Base-by-base conservation (phyloP, 495 filamentous ascomycete species). In the Aspergillus kassunensis region DNA sequence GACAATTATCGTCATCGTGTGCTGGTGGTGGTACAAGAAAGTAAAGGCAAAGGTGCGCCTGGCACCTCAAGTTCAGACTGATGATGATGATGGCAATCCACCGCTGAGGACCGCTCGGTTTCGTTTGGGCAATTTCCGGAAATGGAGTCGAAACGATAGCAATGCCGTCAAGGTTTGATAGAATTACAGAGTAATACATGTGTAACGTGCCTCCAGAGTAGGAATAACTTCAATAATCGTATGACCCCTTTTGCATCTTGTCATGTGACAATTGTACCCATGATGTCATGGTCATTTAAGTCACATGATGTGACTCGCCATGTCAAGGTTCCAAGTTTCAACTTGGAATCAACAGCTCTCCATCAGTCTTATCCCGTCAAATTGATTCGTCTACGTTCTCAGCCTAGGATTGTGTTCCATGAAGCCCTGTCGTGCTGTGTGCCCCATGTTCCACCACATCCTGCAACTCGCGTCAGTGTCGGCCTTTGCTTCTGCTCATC, bases 371-470 rank as follows among this genome's bases (percentile, higher is more conserved):
- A n/a, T n/a, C n/a, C n/a, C n/a, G n/a, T n/a, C n/a, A n/a, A n/a
- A n/a, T n/a, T 33, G 6, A 2, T 13, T 24, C n/a, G 18, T 25
- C 8, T 44, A 10, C 2, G 20, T 16, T 29, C 42, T 51, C 19
- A 19, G 18, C 19, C 42, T 19, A 19, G 2, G 5, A 19, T 37
- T 4, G 13, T 13, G 34, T 7, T 37, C 33, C 31, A 54, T 54
- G 51, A 49, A 48, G 44, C 51, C 49, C 30, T 49, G 44, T 36
- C 19, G n/a, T 23, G 15, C 33, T 20, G 23, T 16, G 39, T 44
- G 31, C 48, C 46, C 46, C 51, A 58, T 55, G 52, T 53, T 51
- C 56, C 57, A 59, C 57, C 46, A 21, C 44, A 52, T 43, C 41
- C 54, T 47, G 54, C 51, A 48, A 48, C 49, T 37, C 34, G 37